phyloP scores from a whole-genome alignment of 306 rosid species.

The Rubus parviflorus region DNA sequence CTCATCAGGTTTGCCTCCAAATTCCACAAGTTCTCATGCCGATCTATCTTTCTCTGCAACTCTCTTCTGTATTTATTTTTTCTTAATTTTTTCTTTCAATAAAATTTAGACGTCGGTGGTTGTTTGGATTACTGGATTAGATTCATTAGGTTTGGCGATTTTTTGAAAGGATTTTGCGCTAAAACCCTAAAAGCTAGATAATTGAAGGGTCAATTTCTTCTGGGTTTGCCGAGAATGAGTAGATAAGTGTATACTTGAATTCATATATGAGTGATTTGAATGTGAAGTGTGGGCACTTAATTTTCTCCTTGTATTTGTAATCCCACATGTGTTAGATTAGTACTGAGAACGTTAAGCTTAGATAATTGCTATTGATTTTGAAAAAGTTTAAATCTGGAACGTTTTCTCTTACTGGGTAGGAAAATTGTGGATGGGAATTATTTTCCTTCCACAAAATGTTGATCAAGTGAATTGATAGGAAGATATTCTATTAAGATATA shows the following conservation, averaged over 20 bases:
- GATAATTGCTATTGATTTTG: background rate
- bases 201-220: background rate
- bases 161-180: background rate
- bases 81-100: background rate
- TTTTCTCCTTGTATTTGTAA: background rate
- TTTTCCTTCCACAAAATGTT: background rate
- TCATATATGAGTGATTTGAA: background rate
- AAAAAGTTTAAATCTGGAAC: background rate
- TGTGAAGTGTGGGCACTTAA: background rate
- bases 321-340: background rate
- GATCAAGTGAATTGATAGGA: background rate
- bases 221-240: background rate
- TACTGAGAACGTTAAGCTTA: background rate
- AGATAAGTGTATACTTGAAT: too few relatives aligned
- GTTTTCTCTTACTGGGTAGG: background rate
- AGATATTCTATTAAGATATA: too few relatives aligned
- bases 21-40: background rate
- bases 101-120: background rate
- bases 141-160: background rate
- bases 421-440: too few relatives aligned
- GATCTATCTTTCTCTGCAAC: background rate
- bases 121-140: background rate
- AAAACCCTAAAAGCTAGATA: background rate
- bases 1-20: constrained; percentile 1
- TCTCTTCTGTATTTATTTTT: background rate